A percentile compares a stretch with the other conserved stretches of the same genome.
phyloP scores from a whole-genome alignment of 805 yeast genomes.

The Candida sphagnicola region DNA sequence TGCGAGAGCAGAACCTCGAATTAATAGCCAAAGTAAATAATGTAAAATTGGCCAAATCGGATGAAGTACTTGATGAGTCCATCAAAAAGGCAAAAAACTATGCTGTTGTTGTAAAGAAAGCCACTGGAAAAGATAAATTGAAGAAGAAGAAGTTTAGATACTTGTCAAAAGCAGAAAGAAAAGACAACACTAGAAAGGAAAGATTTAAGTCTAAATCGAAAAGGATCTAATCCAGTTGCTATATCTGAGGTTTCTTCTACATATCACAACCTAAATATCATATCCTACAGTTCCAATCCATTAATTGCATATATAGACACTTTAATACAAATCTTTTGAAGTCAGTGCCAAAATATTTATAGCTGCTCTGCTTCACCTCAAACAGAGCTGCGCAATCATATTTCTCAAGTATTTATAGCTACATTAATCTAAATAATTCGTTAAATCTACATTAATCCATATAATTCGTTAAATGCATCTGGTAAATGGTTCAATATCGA shows the following conservation, averaged over 20 bases:
- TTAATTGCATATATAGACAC: neutral
- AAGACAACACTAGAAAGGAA: constrained; percentile 36
- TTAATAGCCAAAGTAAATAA: constrained; percentile 57
- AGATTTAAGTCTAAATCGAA: constrained; percentile 14
- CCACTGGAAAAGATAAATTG: constrained; percentile 21
- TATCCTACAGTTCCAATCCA: too few species aligned
- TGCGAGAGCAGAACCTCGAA: constrained; percentile 32
- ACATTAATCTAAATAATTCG: too few species aligned
- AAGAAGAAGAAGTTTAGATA: constrained; percentile 74
- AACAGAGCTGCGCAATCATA: too few species aligned
- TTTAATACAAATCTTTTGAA: neutral
- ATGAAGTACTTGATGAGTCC: constrained; percentile 68
- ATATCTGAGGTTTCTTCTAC: too few species aligned
- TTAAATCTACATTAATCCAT: too few species aligned
- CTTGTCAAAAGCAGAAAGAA: constrained; percentile 76
- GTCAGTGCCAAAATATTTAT: neutral
- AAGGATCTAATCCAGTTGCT: constrained; percentile 1
- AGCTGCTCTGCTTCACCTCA: too few species aligned
- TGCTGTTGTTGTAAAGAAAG: constrained; percentile 62
- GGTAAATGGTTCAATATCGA: too few species aligned
- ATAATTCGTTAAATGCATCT: too few species aligned
- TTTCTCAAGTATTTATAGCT: too few species aligned
- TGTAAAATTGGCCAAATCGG: constrained; percentile 67
- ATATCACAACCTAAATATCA: too few species aligned
- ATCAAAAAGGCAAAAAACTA: constrained; percentile 79